These are phyloP conservation scores for Erodium maritimum DNA, from an alignment of 345 rosid species.

Conservation along the genomic window DNA sequence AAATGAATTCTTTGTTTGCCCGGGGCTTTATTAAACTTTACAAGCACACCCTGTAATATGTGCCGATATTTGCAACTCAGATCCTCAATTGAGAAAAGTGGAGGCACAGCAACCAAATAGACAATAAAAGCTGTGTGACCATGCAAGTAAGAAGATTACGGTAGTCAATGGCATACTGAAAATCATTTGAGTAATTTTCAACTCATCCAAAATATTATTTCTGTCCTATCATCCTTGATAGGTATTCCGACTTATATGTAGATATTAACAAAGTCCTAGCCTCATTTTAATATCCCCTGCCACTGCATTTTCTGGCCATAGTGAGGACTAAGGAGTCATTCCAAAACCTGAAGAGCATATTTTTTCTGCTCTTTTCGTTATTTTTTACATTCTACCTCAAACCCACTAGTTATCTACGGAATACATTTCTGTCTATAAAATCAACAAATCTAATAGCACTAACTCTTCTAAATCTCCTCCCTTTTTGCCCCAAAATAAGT, in stretches of 20 bases:
- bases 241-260: background rate
- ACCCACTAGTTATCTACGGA: too few relatives aligned
- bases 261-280: background rate
- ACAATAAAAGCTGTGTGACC: too few relatives aligned
- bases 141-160: too few relatives aligned
- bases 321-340: background rate
- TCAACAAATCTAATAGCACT: background rate
- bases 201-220: background rate
- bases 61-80: background rate
- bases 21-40: background rate
- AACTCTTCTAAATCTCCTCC: background rate
- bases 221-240: too few relatives aligned
- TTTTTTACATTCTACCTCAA: too few relatives aligned
- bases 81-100: background rate
- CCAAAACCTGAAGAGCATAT: background rate
- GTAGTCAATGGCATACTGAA: background rate
- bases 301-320: background rate
- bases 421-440: too few relatives aligned
- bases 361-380: too few relatives aligned
- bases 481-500: too few relatives aligned
- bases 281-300: too few relatives aligned
- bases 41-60: background rate
- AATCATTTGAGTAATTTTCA: background rate
- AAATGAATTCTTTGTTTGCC: background rate
- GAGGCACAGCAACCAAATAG: background rate